Evolutionary conservation across 306 rosid species (phyloP), one percentile per base, ranked within the genome.

Genomic region (Lathyrus oleraceus): DNA sequence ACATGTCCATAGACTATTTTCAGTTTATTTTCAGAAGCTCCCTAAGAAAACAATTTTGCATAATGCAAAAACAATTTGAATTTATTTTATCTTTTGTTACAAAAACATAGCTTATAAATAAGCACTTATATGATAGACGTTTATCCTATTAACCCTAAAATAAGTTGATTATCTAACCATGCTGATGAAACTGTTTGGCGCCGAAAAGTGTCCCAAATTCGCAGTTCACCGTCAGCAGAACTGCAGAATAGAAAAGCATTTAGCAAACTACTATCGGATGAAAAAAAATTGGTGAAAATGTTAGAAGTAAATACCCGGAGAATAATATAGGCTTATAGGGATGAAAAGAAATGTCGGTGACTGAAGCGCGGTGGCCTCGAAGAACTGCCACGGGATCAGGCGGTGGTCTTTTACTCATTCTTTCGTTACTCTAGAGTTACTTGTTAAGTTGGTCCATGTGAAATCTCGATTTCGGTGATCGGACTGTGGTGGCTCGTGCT

Each of bases 321-420:
- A 82, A 87, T 10, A 93, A 67, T 67, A 93, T 45, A 20, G 88
- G 85, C 6, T 81, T 76, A 5, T 65, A 78, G 10, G 91, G 86
- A 70, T 93, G 98, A 71, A 93, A 93, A 54, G 74, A 81, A 48
- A 83, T 67, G 79, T 90, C 98, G 16, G 25, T 88, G 69, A 93
- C 96, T 2, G 96, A 90, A 74, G 91, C 92, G 2, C 94, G 97
- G 70, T 90, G 98, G 20, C 98, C 94, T 59, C 97, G 80, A 15
- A 93, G 89, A 35, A 90, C 96, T 14, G 95, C 97, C 42, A 85
- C 86, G 0, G 97, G 97, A 76, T 94, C 98, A 27, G 97, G 98
- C 14, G 96, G 78, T 2, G 82, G 82, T 49, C 85, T 83, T 76
- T 81, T 85, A 80, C 82, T 83, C 96, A 88, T 87, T 71, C 49